Conservation (phyloP, 768 basidiomycete species). For the Lactarius hatsudake region DNA sequence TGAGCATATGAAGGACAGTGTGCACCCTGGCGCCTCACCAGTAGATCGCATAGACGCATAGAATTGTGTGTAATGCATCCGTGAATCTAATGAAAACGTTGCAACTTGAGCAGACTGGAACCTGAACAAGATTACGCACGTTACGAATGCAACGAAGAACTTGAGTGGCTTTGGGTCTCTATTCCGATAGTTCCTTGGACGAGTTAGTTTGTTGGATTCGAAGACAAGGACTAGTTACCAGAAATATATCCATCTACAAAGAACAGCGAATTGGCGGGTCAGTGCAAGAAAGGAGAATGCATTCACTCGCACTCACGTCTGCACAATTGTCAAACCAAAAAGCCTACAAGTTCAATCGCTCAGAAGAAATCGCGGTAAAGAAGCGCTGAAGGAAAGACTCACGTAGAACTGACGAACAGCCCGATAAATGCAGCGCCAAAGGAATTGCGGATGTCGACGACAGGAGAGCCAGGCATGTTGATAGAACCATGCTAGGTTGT, state of each 20-base stretch:
- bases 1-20: too few relatives aligned
- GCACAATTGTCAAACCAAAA: too few relatives aligned
- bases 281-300: not conserved
- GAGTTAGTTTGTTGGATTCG: too few relatives aligned
- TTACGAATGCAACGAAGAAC: too few relatives aligned
- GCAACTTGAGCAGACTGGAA: not conserved
- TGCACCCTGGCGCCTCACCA: too few relatives aligned
- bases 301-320: not conserved
- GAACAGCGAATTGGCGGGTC: not conserved
- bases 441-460: not conserved
- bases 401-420: constrained; percentile 6
- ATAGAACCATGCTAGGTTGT: too few relatives aligned
- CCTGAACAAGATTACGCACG: not conserved
- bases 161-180: too few relatives aligned
- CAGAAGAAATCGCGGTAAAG: not conserved
- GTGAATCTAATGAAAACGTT: constrained; percentile 35
- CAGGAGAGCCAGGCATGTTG: not conserved
- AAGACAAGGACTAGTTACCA: not conserved
- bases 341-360: not conserved
- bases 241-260: constrained; percentile 10
- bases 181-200: too few relatives aligned
- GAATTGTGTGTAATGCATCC: constrained; percentile 44
- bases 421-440: constrained; percentile 6
- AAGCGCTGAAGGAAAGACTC: not conserved
- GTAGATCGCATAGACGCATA: constrained; percentile 44